Conservation (phyloP, 2,329 filamentous ascomycete species). For the Penicillium sp. region DNA sequence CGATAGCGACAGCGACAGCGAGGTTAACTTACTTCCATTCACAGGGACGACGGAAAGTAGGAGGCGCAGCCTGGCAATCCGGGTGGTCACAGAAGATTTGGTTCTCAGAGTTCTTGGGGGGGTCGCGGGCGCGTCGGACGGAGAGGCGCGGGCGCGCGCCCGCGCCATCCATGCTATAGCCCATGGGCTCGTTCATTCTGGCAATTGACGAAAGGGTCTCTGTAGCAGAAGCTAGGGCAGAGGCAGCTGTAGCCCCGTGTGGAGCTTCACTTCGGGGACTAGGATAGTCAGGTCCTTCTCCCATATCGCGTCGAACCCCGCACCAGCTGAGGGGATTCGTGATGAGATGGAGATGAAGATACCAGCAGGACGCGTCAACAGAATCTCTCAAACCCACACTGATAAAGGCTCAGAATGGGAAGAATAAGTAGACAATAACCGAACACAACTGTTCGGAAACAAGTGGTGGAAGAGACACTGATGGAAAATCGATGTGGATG, state of each 20-base stretch:
- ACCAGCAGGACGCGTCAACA: slow-evolving; percentile 22
- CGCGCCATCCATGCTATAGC: slow-evolving; percentile 30
- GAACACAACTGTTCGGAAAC: background rate
- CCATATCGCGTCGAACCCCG: slow-evolving; percentile 37
- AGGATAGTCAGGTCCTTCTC: slow-evolving; percentile 42
- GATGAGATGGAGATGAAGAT: slow-evolving; percentile 16
- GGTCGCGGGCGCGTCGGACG: slow-evolving; percentile 46
- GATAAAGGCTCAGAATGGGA: background rate
- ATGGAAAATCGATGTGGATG: background rate
- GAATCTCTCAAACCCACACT: slow-evolving; percentile 8
- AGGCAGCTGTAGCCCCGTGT: slow-evolving; percentile 29
- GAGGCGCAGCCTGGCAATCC: slow-evolving; percentile 62
- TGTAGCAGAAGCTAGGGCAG: slow-evolving; percentile 34
- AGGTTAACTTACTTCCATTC: slow-evolving; percentile 75
- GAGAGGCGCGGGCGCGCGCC: slow-evolving; percentile 40
- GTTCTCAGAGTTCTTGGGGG: slow-evolving; percentile 62
- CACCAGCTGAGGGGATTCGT: slow-evolving; percentile 24
- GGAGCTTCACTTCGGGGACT: slow-evolving; percentile 43
- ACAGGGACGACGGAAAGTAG: slow-evolving; percentile 73
- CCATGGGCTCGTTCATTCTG: slow-evolving; percentile 36
- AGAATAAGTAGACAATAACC: background rate
- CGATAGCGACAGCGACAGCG: slow-evolving; percentile 25
- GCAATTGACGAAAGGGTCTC: slow-evolving; percentile 31
- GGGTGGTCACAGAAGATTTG: slow-evolving; percentile 69
- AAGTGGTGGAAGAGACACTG: background rate